Conservation (phyloP, 2,329 filamentous ascomycete species). For the Xylogone sp. region DNA sequence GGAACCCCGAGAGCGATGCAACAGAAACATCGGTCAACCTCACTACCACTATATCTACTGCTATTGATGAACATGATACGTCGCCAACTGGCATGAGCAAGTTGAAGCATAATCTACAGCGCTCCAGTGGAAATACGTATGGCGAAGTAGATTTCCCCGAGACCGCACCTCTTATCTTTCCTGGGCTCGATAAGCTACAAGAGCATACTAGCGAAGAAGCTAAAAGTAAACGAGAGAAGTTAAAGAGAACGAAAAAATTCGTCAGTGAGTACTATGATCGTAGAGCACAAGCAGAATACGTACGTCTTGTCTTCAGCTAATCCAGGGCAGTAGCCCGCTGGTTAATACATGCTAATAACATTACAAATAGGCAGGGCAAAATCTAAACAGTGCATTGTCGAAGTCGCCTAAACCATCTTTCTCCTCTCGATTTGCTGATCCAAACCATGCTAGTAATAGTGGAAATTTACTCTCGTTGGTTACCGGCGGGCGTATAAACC, state of each 20-base stretch:
- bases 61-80: background rate
- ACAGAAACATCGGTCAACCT: background rate
- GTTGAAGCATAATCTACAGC: conserved; percentile 2
- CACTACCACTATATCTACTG: background rate
- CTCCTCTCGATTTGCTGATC: conserved; percentile 44
- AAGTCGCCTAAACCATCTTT: conserved; percentile 27
- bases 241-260: conserved; percentile 8
- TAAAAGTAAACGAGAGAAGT: conserved; percentile 3
- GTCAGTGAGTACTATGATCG: conserved; percentile 12
- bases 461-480: conserved; percentile 25
- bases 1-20: conserved; percentile 33
- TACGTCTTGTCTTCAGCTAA: background rate
- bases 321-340: background rate
- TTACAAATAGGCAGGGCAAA: conserved; percentile 4
- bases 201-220: conserved; percentile 7
- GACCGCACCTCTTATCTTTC: conserved; percentile 32
- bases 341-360: background rate
- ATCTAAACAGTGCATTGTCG: conserved; percentile 7
- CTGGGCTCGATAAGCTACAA: conserved; percentile 11
- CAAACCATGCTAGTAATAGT: conserved; percentile 44
- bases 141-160: conserved; percentile 23
- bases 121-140: conserved; percentile 2
- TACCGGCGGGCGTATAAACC: conserved; percentile 7
- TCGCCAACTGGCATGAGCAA: background rate
- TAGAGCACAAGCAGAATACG: conserved; percentile 14